Evolutionary conservation across 257 asterid species (phyloP).

Genomic region (Echites panduratus): DNA sequence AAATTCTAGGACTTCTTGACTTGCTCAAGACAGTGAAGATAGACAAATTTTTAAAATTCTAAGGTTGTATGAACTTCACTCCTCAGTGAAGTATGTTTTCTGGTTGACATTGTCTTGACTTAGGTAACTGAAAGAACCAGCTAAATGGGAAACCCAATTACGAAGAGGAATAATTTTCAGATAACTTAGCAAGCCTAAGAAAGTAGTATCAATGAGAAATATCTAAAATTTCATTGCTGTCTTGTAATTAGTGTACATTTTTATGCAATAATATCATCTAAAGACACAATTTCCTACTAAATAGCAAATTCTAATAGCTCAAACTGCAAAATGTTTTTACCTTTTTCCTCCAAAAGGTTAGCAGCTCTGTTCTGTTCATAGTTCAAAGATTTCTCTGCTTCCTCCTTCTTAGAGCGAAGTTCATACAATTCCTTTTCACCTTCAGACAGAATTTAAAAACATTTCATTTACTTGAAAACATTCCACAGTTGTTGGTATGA

Average conservation of each 20-base stretch:
- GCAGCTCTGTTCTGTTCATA: conserved; percentile 49
- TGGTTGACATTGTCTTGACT: not conserved
- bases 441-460: conserved; percentile 30
- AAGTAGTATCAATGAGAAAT: not conserved
- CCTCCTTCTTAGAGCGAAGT: conserved; percentile 54
- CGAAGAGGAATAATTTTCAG: not conserved
- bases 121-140: not conserved
- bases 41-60: not conserved
- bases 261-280: not conserved
- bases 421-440: conserved; percentile 79
- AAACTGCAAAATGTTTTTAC: conserved; percentile 33
- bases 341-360: conserved; percentile 60
- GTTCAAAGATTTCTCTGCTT: conserved; percentile 48
- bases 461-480: conserved; percentile 10
- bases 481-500: not conserved
- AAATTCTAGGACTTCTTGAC: not conserved
- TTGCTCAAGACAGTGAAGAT: not conserved
- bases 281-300: not conserved
- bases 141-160: not conserved
- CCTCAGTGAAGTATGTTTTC: not conserved
- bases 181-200: not conserved
- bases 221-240: not conserved
- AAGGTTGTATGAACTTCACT: not conserved
- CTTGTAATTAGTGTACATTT: not conserved
- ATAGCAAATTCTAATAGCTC: conserved; percentile 2